Evolutionary conservation across 2,329 filamentous ascomycete species (phyloP).

Genomic region (Exophiala calicioides): DNA sequence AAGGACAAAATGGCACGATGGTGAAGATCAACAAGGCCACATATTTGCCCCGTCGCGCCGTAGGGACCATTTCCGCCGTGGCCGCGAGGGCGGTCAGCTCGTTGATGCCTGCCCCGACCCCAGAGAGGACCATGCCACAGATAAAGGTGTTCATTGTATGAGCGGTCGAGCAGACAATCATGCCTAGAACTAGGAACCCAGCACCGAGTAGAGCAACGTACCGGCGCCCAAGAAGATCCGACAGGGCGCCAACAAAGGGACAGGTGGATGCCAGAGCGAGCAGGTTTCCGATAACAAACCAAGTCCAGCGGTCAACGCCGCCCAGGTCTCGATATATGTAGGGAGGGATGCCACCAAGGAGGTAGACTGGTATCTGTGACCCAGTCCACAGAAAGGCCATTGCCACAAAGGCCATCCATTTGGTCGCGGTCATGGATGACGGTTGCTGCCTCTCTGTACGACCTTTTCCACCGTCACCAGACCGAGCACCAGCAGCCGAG

Average conservation of each 20-base stretch:
- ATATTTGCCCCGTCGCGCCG: conserved; percentile 65
- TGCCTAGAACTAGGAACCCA: conserved; percentile 57
- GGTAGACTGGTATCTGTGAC: conserved; percentile 60
- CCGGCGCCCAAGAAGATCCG: conserved; percentile 63
- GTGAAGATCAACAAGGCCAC: conserved; percentile 62
- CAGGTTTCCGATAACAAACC: conserved; percentile 57
- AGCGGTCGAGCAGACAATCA: conserved; percentile 60
- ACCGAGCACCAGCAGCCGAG: too few species aligned
- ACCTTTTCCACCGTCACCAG: too few species aligned
- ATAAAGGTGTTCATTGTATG: conserved; percentile 59
- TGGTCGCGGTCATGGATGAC: too few species aligned
- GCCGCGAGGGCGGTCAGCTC: conserved; percentile 68
- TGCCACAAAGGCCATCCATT: too few species aligned
- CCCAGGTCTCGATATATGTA: conserved; percentile 63
- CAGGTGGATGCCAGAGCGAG: conserved; percentile 59
- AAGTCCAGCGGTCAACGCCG: conserved; percentile 60
- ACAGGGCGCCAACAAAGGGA: conserved; percentile 66
- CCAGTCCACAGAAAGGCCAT: conserved; percentile 65
- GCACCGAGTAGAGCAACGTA: conserved; percentile 60
- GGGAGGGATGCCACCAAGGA: conserved; percentile 53
- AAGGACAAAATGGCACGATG: conserved; percentile 63
- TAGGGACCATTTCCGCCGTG: conserved; percentile 68
- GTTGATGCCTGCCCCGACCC: conserved; percentile 66
- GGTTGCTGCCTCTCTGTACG: too few species aligned
- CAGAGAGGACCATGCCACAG: conserved; percentile 58